Evolutionary conservation across 2,329 filamentous ascomycete genomes (phyloP), one percentile per base, ranked within the genome.

Genomic region (Leptosphaerulina australis): DNA sequence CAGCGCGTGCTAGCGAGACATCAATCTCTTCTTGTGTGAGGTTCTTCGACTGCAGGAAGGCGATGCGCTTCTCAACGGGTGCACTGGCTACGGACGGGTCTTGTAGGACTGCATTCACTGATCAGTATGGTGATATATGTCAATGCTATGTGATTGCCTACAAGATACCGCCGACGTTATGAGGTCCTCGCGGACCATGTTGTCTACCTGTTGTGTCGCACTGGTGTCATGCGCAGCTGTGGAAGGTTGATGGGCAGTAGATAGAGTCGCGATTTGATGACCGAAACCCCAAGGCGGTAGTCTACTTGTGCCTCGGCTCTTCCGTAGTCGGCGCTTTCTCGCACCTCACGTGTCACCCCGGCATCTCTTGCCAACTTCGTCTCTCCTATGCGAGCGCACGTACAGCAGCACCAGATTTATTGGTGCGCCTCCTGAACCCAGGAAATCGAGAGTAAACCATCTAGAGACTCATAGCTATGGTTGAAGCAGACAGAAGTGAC

Each of bases 1-100:
- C 44, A 36, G 85, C 85, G 66, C 93, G 86, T 31, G 89, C 82
- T 60, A 99, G 82, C 12, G 95, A 89, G 28, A 84, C 80, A 68
- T 94, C 90, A 66, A 99, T 88, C 76, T 99, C 95, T 75, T 97
- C 93, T 72, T 94, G 89, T 0, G 93, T 97, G 45, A 99, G 82
- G 74, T 99, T 97, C 77, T 99, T 99, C 6, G 92, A 95, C 73
- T 92, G 90, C 15, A 99, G 81, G 64, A 99, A 99, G 7, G 91
- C 88, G 52, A 97, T 83, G 59, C 91, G 87, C 75, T 94, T 97
- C 68, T 97, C 94, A 55, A 96, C 78, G n/a, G 94, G 88, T 4
- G 94, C 93, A 8, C 86, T 85, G 28, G 91, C 85, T 62, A 99
- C 93, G 41, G 88, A 95, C 9, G 94, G 92, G 72, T 99, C 94